Percentiles rank a stretch among this genome's conserved stretches.
phyloP scores from a whole-genome alignment of 2,329 filamentous ascomycete genomes.

The Trichoderma asperellum region DNA sequence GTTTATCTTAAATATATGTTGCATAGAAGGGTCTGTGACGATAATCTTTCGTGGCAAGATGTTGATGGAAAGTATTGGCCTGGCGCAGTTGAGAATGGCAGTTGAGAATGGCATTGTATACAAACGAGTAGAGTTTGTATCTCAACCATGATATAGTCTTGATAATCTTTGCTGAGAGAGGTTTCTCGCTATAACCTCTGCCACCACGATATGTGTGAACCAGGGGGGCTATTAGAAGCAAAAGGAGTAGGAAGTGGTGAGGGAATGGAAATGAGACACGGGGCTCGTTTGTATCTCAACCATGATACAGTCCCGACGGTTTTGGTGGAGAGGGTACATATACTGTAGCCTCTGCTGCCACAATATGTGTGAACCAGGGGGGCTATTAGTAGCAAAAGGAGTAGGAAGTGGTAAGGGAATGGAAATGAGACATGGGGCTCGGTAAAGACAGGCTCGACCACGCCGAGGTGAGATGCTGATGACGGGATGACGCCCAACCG shows the following conservation, averaged over 20 bases:
- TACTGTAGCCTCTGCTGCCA: not conserved
- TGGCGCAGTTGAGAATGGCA: constrained; percentile 14
- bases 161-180: too few relatives aligned
- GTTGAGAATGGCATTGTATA: constrained; percentile 22
- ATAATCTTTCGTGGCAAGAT: constrained; percentile 38
- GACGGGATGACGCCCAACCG: constrained; percentile 5
- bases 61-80: constrained; percentile 36
- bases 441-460: not conserved
- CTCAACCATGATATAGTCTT: too few relatives aligned
- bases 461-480: constrained; percentile 4
- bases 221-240: too few relatives aligned
- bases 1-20: not conserved
- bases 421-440: not conserved
- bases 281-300: not conserved
- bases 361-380: constrained; percentile 16
- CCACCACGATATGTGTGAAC: too few relatives aligned
- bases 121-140: constrained; percentile 2
- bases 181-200: too few relatives aligned
- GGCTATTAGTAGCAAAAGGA: not conserved
- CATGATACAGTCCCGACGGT: not conserved
- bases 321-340: not conserved
- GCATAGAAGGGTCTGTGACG: constrained; percentile 36
- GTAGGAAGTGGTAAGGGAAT: not conserved
- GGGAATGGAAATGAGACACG: too few relatives aligned
- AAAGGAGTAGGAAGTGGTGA: too few relatives aligned